Conservation (phyloP, 345 rosid genomes). For the Capsella bursapastoris region DNA sequence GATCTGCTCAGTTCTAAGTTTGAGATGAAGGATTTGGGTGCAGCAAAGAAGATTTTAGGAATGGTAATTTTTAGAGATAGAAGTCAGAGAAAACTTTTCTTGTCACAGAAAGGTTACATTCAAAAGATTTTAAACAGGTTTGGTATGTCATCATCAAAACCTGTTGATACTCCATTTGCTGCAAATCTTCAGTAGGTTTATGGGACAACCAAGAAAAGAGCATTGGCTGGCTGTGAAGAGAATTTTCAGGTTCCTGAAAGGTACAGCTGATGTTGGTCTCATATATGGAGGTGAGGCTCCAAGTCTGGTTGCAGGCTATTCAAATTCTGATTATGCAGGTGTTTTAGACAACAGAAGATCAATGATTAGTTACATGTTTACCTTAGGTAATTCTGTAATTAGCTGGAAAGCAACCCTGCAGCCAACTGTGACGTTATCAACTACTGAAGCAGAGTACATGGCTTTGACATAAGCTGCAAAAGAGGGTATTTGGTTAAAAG, state of each 20-base stretch:
- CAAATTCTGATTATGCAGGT: too few relatives aligned
- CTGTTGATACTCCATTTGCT: not conserved
- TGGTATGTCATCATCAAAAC: not conserved
- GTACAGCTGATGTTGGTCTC: constrained; percentile 13
- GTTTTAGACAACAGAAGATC: not conserved
- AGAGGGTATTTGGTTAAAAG: not conserved
- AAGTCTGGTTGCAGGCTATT: not conserved
- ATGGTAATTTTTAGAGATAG: not conserved
- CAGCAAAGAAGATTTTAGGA: not conserved
- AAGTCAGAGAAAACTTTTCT: not conserved
- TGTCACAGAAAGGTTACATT: constrained; percentile 3
- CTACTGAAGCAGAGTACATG: constrained; percentile 1
- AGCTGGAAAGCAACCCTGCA: not conserved
- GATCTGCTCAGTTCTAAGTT: not conserved
- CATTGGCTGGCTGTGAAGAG: not conserved
- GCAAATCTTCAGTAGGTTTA: not conserved
- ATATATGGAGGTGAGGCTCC: not conserved
- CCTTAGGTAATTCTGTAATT: not conserved
- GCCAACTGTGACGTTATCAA: not conserved
- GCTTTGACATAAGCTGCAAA: not conserved
- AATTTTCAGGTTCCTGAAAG: not conserved
- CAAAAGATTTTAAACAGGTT: constrained; percentile 2
- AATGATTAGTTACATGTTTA: not conserved
- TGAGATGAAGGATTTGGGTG: constrained; percentile 1
- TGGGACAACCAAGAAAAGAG: not conserved